Conservation (phyloP, 2,329 filamentous ascomycete genomes). For the Orbilia ellipsospora region DNA sequence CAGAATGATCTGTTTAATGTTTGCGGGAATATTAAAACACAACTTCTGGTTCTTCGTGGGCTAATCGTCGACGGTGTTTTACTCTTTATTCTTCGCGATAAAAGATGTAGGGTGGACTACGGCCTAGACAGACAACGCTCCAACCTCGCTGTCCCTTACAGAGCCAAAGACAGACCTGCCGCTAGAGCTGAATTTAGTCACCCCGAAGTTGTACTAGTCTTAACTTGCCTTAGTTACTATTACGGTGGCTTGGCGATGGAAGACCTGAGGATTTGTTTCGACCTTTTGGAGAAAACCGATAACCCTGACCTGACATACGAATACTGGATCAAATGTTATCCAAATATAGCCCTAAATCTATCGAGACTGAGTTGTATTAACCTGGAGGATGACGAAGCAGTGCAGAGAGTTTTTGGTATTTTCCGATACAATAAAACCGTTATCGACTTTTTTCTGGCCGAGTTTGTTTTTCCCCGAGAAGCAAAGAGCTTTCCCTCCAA, state of each 20-base stretch:
- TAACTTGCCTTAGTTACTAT: constrained; percentile 71
- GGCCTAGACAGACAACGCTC: constrained; percentile 66
- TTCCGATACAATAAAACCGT: constrained; percentile 67
- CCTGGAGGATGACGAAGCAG: constrained; percentile 59
- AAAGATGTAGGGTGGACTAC: constrained; percentile 75
- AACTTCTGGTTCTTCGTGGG: constrained; percentile 68
- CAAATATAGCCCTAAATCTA: constrained; percentile 62
- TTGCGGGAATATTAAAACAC: constrained; percentile 51
- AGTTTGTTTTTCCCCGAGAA: constrained; percentile 71
- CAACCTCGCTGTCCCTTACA: constrained; percentile 70
- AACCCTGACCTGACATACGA: constrained; percentile 68
- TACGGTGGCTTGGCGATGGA: constrained; percentile 68
- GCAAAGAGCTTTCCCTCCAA: constrained; percentile 73
- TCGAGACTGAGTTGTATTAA: constrained; percentile 60
- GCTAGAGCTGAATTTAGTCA: constrained; percentile 71
- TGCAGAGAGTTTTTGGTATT: constrained; percentile 68
- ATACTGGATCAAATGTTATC: constrained; percentile 63
- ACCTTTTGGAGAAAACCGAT: constrained; percentile 67
- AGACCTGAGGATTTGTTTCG: constrained; percentile 66
- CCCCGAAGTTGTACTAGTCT: constrained; percentile 69
- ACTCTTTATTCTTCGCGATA: constrained; percentile 67
- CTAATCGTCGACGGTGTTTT: constrained; percentile 70
- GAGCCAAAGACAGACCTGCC: constrained; percentile 70
- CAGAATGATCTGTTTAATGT: constrained; percentile 13
- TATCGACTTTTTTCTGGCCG: constrained; percentile 73